Conservation (phyloP, 495 filamentous ascomycete species). For the Hyphodiscus hymeniophilus region DNA sequence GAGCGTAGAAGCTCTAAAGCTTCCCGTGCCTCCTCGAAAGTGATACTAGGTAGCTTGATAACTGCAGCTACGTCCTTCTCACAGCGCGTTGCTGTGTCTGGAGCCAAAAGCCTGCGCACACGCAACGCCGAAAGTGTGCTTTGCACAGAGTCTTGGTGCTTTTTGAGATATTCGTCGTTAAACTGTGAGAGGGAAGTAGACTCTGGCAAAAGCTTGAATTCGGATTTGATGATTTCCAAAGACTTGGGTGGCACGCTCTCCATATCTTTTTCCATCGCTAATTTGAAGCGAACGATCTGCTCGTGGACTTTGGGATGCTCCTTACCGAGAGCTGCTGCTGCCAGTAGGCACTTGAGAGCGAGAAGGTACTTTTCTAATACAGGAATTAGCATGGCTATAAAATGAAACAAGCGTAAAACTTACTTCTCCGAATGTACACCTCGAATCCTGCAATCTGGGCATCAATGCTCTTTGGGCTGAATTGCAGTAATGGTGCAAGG, state of each 20-base stretch:
- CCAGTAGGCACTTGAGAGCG: conserved; percentile 76
- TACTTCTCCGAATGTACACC: conserved; percentile 72
- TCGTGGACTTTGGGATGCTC: conserved; percentile 71
- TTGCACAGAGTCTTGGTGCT: conserved; percentile 52
- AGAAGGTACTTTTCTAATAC: conserved; percentile 68
- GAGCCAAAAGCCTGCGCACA: conserved; percentile 50
- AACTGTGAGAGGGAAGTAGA: conserved; percentile 49
- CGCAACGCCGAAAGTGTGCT: conserved; percentile 58
- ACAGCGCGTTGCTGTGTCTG: conserved; percentile 42
- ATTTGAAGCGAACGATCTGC: conserved; percentile 62
- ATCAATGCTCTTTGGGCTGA: conserved; percentile 72
- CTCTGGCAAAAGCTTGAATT: conserved; percentile 53
- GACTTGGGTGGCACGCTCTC: conserved; percentile 48
- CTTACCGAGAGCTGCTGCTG: conserved; percentile 58
- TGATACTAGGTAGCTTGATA: conserved; percentile 43
- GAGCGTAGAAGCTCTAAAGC: conserved; percentile 51
- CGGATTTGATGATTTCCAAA: conserved; percentile 55
- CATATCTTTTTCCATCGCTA: conserved; percentile 47
- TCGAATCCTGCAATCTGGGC: conserved; percentile 83
- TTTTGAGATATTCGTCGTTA: conserved; percentile 58
- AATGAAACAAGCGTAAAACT: conserved; percentile 26
- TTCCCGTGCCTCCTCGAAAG: conserved; percentile 51
- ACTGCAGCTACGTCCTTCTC: conserved; percentile 54
- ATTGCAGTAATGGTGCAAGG: conserved; percentile 68
- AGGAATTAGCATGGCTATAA: conserved; percentile 21